phyloP scores from a whole-genome alignment of 495 filamentous ascomycete species.

The Pyrenopolyporus hunteri region DNA sequence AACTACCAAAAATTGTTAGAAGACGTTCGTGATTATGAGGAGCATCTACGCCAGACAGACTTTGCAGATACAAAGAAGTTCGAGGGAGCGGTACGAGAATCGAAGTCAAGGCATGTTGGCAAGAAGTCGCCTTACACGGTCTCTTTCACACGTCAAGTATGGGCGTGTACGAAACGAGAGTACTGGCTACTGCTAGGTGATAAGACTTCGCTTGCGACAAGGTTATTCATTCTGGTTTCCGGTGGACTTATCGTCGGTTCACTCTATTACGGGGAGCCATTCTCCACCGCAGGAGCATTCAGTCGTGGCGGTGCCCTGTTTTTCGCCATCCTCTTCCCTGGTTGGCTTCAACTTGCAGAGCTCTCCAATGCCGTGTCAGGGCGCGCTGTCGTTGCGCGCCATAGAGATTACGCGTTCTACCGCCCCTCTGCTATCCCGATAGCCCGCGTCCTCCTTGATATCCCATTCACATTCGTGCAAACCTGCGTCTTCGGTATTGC shows the following conservation, averaged over 20 bases:
- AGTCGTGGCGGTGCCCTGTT: slow-evolving; percentile 70
- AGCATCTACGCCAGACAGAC: slow-evolving; percentile 50
- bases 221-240: slow-evolving; percentile 76
- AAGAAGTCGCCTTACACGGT: slow-evolving; percentile 76
- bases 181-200: slow-evolving; percentile 80
- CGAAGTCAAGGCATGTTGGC: slow-evolving; percentile 69
- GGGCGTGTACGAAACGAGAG: slow-evolving; percentile 73
- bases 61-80: slow-evolving; percentile 72
- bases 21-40: slow-evolving; percentile 58
- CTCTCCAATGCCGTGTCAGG: slow-evolving; percentile 65
- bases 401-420: slow-evolving; percentile 74
- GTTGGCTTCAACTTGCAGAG: slow-evolving; percentile 76
- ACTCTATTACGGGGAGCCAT: slow-evolving; percentile 70
- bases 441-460: slow-evolving; percentile 70
- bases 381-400: slow-evolving; percentile 35
- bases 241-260: slow-evolving; percentile 78
- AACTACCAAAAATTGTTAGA: slow-evolving; percentile 55
- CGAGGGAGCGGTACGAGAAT: slow-evolving; percentile 69
- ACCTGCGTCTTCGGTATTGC: slow-evolving; percentile 68
- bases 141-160: slow-evolving; percentile 69
- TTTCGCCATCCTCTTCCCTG: slow-evolving; percentile 76
- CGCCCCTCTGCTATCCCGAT: slow-evolving; percentile 74
- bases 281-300: slow-evolving; percentile 71
- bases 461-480: slow-evolving; percentile 69
- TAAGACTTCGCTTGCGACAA: slow-evolving; percentile 73